phyloP scores from a whole-genome alignment of 176 grass and related monocot genomes.

The Triticum turgidum region DNA sequence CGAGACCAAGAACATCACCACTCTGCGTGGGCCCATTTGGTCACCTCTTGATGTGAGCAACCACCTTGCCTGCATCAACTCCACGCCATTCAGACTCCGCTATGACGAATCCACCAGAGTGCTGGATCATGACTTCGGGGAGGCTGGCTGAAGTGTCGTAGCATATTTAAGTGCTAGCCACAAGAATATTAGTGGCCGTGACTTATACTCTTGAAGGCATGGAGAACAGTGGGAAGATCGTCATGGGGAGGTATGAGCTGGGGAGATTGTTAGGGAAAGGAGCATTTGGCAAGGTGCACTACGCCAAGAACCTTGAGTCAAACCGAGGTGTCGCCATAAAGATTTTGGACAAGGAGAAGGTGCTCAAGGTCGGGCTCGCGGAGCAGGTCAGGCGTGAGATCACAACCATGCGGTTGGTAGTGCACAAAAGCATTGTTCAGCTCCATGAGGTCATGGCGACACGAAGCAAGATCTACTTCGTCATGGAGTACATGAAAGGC shows the following conservation, averaged over 20 bases:
- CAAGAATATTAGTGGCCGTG: conserved; percentile 25
- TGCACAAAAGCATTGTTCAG: conserved; percentile 64
- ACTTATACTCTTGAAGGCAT: conserved; percentile 19
- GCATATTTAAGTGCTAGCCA: background rate
- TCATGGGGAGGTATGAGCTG: conserved; percentile 64
- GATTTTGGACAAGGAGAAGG: conserved; percentile 67
- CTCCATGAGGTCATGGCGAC: conserved; percentile 86
- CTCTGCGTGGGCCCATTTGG: conserved; percentile 6
- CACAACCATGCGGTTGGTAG: conserved; percentile 62
- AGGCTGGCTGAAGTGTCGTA: conserved; percentile 57
- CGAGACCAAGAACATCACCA: conserved; percentile 20
- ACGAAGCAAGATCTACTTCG: conserved; percentile 69
- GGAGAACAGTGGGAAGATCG: conserved; percentile 50
- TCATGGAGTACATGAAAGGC: conserved; percentile 81
- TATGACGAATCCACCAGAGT: conserved; percentile 51
- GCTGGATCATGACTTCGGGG: conserved; percentile 50
- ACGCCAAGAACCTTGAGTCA: conserved; percentile 49
- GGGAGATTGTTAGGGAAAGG: conserved; percentile 73
- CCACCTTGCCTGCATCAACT: conserved; percentile 12
- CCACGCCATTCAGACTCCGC: conserved; percentile 28
- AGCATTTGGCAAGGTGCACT: conserved; percentile 72
- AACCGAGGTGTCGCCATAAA: conserved; percentile 67
- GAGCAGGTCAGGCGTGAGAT: conserved; percentile 82
- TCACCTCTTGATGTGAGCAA: conserved; percentile 42
- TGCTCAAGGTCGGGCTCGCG: conserved; percentile 43